Conservation (phyloP, 805 yeast species). For the Nakazawaea laoshanensis region DNA sequence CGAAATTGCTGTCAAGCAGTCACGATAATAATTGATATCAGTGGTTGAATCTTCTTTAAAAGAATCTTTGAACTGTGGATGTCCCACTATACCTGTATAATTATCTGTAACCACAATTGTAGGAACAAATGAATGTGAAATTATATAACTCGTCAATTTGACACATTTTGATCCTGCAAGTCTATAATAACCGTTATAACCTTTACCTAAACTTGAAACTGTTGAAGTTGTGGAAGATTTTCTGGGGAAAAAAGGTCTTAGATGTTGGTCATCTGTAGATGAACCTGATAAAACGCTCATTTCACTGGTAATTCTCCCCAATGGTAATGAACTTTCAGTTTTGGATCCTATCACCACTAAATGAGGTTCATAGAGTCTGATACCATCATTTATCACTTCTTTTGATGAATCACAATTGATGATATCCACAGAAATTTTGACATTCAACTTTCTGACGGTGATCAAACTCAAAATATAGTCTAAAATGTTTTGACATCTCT, state of each 20-base stretch:
- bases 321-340: slow-evolving; percentile 16
- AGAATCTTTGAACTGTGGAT: neutral
- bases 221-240: slow-evolving; percentile 4
- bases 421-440: slow-evolving; percentile 46
- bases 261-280: neutral
- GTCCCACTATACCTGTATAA: neutral
- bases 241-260: neutral
- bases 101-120: slow-evolving; percentile 11
- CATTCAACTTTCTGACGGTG: slow-evolving; percentile 16
- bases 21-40: slow-evolving; percentile 16
- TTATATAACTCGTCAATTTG: slow-evolving; percentile 11
- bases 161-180: slow-evolving; percentile 6
- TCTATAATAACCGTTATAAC: slow-evolving; percentile 11
- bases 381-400: slow-evolving; percentile 42
- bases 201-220: slow-evolving; percentile 11
- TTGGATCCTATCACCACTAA: slow-evolving; percentile 35
- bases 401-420: slow-evolving; percentile 38
- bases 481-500: slow-evolving; percentile 21
- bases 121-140: slow-evolving; percentile 10
- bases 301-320: neutral
- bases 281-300: slow-evolving; percentile 3
- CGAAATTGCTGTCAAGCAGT: slow-evolving; percentile 13
- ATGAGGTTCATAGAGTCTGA: slow-evolving; percentile 51
- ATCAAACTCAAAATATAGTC: slow-evolving; percentile 13
- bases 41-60: slow-evolving; percentile 9